phyloP scores from a whole-genome alignment of 2,329 filamentous ascomycete species.

The Nectriaceae sp. region DNA sequence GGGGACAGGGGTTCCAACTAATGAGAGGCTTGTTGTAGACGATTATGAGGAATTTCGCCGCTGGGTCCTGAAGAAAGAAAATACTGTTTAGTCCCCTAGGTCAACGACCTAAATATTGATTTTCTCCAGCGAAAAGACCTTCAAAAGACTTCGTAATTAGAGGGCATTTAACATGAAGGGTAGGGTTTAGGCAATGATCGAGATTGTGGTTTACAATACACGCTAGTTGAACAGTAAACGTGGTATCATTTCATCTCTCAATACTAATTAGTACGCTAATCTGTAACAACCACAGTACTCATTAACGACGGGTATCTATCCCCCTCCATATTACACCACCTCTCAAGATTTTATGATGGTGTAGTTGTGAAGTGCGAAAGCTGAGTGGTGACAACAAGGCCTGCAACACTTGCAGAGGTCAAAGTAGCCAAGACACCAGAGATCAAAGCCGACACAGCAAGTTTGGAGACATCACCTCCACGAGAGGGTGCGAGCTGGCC shows the following conservation, averaged over 20 bases:
- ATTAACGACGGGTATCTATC: not conserved
- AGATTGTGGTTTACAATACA: no score
- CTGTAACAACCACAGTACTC: not conserved
- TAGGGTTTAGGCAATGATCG: no score
- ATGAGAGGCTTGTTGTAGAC: no score
- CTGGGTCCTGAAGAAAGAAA: no score
- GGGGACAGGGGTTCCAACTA: no score
- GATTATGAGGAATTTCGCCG: no score
- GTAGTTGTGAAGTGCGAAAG: conserved; percentile 16
- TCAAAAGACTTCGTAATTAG: no score
- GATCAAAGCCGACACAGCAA: conserved; percentile 76
- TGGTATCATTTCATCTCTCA: not conserved
- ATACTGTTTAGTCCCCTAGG: no score
- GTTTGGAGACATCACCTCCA: conserved; percentile 71
- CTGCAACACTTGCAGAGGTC: conserved; percentile 76
- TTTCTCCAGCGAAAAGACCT: no score
- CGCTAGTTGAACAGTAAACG: no score
- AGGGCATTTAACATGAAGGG: no score
- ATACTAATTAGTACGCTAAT: not conserved
- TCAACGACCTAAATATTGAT: no score
- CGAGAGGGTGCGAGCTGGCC: conserved; percentile 77
- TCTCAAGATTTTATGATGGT: not conserved
- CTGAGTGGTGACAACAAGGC: conserved; percentile 67
- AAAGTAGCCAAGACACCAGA: conserved; percentile 79
- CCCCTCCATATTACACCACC: not conserved